Conservation (phyloP, 2,329 filamentous ascomycete genomes). For the Pseudogymnoascus sp. region DNA sequence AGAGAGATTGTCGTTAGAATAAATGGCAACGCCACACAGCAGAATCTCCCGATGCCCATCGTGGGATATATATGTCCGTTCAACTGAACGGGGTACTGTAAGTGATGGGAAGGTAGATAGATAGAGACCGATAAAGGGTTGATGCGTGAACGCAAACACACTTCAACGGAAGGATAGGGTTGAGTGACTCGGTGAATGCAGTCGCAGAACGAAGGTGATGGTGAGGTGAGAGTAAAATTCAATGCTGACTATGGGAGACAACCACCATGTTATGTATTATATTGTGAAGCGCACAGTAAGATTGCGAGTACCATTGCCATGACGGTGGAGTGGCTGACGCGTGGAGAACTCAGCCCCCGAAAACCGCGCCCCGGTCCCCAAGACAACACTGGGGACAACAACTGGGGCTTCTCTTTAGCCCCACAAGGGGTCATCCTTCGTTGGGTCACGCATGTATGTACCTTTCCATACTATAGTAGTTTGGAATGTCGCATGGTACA, state of each 20-base stretch:
- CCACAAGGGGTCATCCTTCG: neutral
- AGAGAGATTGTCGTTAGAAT: constrained; percentile 70
- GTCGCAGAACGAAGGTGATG: neutral
- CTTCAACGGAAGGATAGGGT: neutral
- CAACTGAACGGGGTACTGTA: neutral
- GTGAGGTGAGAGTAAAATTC: constrained; percentile 5
- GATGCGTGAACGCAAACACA: neutral
- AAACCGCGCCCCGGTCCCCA: constrained; percentile 2
- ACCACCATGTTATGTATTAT: neutral
- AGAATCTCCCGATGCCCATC: constrained; percentile 62
- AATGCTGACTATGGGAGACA: constrained; percentile 10
- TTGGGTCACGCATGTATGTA: neutral
- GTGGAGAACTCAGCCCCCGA: constrained; percentile 4
- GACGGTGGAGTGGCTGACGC: constrained; percentile 4
- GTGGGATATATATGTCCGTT: neutral
- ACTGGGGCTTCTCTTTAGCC: neutral
- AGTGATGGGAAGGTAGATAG: constrained; percentile 4
- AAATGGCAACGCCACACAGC: constrained; percentile 85
- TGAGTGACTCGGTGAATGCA: neutral
- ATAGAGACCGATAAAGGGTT: neutral
- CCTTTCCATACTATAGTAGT: neutral
- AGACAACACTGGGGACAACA: neutral
- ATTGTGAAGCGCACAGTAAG: constrained; percentile 1
- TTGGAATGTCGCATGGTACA: too few relatives aligned
- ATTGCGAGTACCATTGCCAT: constrained; percentile 3